phyloP scores from a whole-genome alignment of 139 green algal species.

The Auxenochlorella pyrenoidosa region DNA sequence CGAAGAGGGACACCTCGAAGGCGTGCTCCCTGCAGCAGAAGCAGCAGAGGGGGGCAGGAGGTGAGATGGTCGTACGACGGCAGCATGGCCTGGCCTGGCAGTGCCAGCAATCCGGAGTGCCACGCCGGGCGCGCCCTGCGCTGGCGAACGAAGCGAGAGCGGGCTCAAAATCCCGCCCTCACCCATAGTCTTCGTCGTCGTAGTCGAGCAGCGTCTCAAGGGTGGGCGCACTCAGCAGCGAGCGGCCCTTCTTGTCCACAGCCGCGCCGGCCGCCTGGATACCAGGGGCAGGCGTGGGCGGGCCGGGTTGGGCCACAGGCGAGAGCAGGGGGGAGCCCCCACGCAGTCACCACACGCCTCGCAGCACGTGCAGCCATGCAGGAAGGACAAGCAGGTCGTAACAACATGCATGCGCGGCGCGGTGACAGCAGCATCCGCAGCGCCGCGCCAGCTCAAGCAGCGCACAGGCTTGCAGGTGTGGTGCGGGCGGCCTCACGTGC shows the following conservation, averaged over 20 bases:
- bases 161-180: neutral
- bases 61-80: neutral
- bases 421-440: too few relatives aligned
- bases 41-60: neutral
- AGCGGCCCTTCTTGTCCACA: slow-evolving; percentile 14
- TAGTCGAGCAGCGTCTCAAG: slow-evolving; percentile 69
- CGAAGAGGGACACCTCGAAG: slow-evolving; percentile 57
- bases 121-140: too few relatives aligned
- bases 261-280: slow-evolving; percentile 17
- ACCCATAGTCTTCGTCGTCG: slow-evolving; percentile 62
- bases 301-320: neutral
- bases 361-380: too few relatives aligned
- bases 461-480: too few relatives aligned
- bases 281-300: too few relatives aligned
- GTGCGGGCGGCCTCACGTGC: neutral
- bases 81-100: neutral
- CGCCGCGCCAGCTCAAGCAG: too few relatives aligned
- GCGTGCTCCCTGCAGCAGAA: slow-evolving; percentile 1
- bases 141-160: too few relatives aligned
- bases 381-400: too few relatives aligned
- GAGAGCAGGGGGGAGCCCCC: too few relatives aligned
- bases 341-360: too few relatives aligned
- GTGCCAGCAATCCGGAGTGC: too few relatives aligned
- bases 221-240: slow-evolving; percentile 20
- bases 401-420: too few relatives aligned